Percentiles rank a stretch among this genome's conserved stretches.
Conservation (phyloP, 2,329 filamentous ascomycete genomes). For the Coleophoma crateriformis region DNA sequence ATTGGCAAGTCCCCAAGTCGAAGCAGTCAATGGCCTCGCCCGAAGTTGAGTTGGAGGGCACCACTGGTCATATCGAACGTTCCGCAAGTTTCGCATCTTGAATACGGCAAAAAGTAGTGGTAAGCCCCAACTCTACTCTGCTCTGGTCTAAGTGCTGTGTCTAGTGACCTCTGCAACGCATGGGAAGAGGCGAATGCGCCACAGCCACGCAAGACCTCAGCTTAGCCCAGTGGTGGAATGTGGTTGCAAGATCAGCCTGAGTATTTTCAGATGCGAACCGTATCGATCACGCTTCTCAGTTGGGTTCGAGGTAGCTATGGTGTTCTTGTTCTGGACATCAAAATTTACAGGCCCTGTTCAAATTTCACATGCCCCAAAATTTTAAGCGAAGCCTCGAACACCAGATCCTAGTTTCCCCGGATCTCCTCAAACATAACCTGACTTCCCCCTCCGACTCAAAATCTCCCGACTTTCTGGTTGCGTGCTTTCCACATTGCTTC, state of each 20-base stretch:
- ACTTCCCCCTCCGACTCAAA: too few species aligned
- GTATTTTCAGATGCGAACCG: slow-evolving; percentile 1
- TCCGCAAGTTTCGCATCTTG: slow-evolving; percentile 82
- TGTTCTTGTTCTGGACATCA: slow-evolving; percentile 3
- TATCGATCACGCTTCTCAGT: neutral
- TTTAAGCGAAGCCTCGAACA: slow-evolving; percentile 4
- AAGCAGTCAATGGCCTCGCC: slow-evolving; percentile 59
- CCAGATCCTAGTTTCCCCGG: slow-evolving; percentile 11
- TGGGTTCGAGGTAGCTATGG: neutral
- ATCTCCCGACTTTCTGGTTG: too few species aligned
- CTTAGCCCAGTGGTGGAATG: too few species aligned
- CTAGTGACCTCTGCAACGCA: too few species aligned
- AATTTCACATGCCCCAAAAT: slow-evolving; percentile 15
- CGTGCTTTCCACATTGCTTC: too few species aligned
- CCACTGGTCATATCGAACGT: slow-evolving; percentile 65
- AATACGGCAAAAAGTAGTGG: neutral
- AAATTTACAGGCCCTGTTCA: slow-evolving; percentile 5
- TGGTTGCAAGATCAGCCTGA: too few species aligned
- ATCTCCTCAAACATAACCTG: slow-evolving; percentile 3
- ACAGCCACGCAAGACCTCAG: too few species aligned
- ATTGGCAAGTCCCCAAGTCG: slow-evolving; percentile 78
- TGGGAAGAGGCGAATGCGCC: too few species aligned
- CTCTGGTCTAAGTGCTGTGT: neutral
- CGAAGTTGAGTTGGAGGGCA: slow-evolving; percentile 44
- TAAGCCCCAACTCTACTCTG: neutral